Evolutionary conservation across 202 grass and related monocot species (phyloP), one percentile per base, ranked within the genome.

Genomic region (Tripidium arundinaceum): DNA sequence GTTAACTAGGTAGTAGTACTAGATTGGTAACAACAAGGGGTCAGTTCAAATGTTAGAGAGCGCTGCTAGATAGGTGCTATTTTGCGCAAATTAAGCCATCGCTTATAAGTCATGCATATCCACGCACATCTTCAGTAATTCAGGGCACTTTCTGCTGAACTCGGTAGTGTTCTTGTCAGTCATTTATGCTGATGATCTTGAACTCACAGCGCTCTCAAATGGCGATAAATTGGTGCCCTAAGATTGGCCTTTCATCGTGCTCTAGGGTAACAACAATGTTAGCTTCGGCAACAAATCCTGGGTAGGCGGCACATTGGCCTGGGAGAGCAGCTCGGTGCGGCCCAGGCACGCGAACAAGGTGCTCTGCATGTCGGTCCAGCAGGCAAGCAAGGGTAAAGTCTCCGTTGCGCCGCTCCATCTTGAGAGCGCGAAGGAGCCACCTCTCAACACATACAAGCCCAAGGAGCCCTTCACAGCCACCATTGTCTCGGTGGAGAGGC

Each of bases 371-470:
- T 84, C 92, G 0, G 58, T 93, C 9, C 84, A 87, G 84, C 92
- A 98, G 92, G 79, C 84, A 1, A 74, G 68, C 65, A 84, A 86
- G 80, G 78, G 47, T 63, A 98, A 98, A 58, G 84, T 93, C 18
- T 71, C 70, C 7, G 92, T 95, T 24, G 64, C 27, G 1, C 86
- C 96, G 13, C 82, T 88, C 16, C 77, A 95, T 78, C 81, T 98
- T 41, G 96, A 98, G 81, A 86, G 75, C 58, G 82, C 86, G 10
- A 93, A 93, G 81, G 92, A 90, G 46, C 90, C 96, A 7, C 92
- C 92, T 25, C 96, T 98, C 55, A 91, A 98, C 80, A 88, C 91
- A 11, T 93, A 91, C 81, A 97, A 97, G 65, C 87, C 89, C 0
- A 97, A 94, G 83, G 87, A 75, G 18, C 87, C 91, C 46, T 97